Conservation (phyloP, 371 early-diverging fungal genomes). For the Catenaria anguillulae region DNA sequence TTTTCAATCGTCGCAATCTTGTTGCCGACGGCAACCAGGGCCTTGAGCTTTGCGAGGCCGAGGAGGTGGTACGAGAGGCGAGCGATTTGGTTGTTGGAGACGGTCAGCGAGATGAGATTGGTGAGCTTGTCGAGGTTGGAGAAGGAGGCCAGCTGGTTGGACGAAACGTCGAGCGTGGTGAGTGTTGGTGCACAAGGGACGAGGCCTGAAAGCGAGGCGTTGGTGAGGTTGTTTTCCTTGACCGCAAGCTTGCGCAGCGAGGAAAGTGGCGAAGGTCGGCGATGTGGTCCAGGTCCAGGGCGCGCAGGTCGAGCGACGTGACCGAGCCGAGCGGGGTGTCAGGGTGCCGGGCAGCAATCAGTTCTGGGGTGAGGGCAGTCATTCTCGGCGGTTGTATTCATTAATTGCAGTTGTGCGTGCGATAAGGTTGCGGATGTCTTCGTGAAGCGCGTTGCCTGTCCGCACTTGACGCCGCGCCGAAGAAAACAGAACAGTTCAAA, state of each 20-base stretch:
- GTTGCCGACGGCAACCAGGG: slow-evolving; percentile 70
- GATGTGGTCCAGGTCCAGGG: slow-evolving; percentile 41
- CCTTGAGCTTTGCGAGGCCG: slow-evolving; percentile 47
- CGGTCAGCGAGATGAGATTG: slow-evolving; percentile 51
- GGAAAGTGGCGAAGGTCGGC: slow-evolving; percentile 52
- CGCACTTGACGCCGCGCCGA: too few species aligned
- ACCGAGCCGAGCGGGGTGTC: too few species aligned
- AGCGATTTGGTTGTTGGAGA: slow-evolving; percentile 52
- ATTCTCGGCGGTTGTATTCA: not conserved
- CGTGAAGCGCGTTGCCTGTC: too few species aligned
- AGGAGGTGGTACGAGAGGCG: slow-evolving; percentile 42
- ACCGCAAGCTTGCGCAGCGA: slow-evolving; percentile 53
- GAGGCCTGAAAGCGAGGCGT: slow-evolving; percentile 38
- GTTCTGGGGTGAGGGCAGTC: not conserved
- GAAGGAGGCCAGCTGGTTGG: slow-evolving; percentile 44
- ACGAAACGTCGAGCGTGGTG: slow-evolving; percentile 46
- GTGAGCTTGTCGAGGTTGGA: slow-evolving; percentile 41
- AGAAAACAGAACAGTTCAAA: too few species aligned
- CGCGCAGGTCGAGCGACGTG: slow-evolving; percentile 31
- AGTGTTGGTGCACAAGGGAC: slow-evolving; percentile 34
- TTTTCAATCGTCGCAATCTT: slow-evolving; percentile 45
- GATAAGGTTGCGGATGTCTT: too few species aligned
- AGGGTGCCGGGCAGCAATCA: too few species aligned
- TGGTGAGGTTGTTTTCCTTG: slow-evolving; percentile 41
- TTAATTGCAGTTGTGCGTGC: too few species aligned